Base-by-base conservation (phyloP, 78 protist genomes). In the Neovahlkampfia damariscottae region DNA sequence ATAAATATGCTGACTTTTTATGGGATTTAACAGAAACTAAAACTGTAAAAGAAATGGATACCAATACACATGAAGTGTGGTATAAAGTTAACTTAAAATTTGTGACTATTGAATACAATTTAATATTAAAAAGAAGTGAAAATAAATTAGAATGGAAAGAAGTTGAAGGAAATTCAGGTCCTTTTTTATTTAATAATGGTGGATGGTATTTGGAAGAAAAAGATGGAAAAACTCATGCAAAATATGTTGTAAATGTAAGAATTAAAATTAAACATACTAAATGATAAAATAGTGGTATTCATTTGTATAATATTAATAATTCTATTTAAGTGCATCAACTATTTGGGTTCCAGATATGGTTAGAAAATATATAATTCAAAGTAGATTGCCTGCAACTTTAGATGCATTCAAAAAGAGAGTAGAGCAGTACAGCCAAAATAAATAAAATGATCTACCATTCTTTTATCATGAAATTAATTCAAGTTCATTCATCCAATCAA, bases 391-490 rank as follows among this genome's bases (percentile, higher is more conserved):
- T 19, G 62, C 62, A 19, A 50, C 19, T 19, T 50, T 50, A 19
- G 62, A 50, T n/a, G 62, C 62, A n/a, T 50, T 50, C 62, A 50
- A 50, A 19, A 50, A 50, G 62, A 50, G 62, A 50, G 62, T 50
- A 19, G 62, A 50, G 62, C 34, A 50, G 62, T n/a, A n/a, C n/a
- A n/a, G n/a, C n/a, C n/a, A n/a, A n/a, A n/a, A n/a, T n/a, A n/a
- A n/a, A n/a, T n/a, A n/a, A n/a, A n/a, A n/a, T n/a, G n/a, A n/a
- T n/a, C n/a, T n/a, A n/a, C n/a, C n/a, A n/a, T n/a, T n/a, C n/a
- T n/a, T n/a, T n/a, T n/a, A n/a, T n/a, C n/a, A n/a, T n/a, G n/a
- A n/a, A n/a, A n/a, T n/a, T n/a, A n/a, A n/a, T n/a, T n/a, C n/a
- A n/a, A n/a, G n/a, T n/a, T n/a, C n/a, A n/a, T n/a, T n/a, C n/a